A percentile compares a stretch with the other conserved stretches of the same genome.
phyloP scores from a whole-genome alignment of 768 basidiomycete genomes.

The Hydnum rufescens region DNA sequence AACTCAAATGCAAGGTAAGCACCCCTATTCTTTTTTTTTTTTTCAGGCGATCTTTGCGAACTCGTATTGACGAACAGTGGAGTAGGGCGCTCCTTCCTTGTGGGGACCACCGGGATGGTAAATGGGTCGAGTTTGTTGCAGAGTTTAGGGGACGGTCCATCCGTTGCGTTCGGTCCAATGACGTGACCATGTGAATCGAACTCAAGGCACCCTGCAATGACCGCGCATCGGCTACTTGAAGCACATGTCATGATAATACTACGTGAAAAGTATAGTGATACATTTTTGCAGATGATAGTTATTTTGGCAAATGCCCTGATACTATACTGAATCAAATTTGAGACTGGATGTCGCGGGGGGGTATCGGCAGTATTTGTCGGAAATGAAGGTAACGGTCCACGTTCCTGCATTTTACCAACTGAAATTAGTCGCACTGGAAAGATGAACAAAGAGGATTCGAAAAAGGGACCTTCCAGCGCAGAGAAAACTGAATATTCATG shows the following conservation, averaged over 20 bases:
- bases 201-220: too few relatives aligned
- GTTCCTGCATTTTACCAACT: slow-evolving; percentile 31
- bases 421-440: background rate
- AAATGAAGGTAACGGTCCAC: slow-evolving; percentile 83
- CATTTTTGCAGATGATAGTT: too few relatives aligned
- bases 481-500: slow-evolving; percentile 82
- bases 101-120: slow-evolving; percentile 82
- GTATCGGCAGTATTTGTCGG: slow-evolving; percentile 79
- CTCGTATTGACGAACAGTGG: too few relatives aligned
- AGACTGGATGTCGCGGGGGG: slow-evolving; percentile 37
- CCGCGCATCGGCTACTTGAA: background rate
- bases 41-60: slow-evolving; percentile 1
- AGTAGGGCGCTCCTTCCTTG: slow-evolving; percentile 73
- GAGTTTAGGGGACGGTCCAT: slow-evolving; percentile 6
- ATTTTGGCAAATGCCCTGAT: background rate
- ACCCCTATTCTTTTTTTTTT: background rate
- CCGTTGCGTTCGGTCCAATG: background rate
- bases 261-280: too few relatives aligned
- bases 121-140: slow-evolving; percentile 31
- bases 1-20: slow-evolving; percentile 58
- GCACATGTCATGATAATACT: background rate
- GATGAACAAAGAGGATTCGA: background rate
- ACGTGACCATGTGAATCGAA: too few relatives aligned
- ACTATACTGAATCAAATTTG: background rate
- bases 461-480: slow-evolving; percentile 59